Percentiles rank a stretch among this genome's conserved stretches.
These are phyloP conservation scores for Calonectria pauciramosa DNA, from an alignment of 2,329 filamentous ascomycete genomes.

Conservation along the genomic window DNA sequence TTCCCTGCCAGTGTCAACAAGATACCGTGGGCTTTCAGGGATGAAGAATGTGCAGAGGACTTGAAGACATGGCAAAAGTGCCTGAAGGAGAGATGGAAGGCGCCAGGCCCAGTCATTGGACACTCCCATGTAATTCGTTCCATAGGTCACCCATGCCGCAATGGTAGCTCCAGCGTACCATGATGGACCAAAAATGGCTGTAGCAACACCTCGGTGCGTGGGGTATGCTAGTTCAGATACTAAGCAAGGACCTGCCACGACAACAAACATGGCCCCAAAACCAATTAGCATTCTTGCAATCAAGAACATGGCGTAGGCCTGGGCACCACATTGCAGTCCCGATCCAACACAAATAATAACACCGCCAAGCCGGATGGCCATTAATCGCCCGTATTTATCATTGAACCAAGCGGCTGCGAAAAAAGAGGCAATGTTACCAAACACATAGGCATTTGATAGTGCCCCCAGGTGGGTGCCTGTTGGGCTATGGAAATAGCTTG, in stretches of 20 bases:
- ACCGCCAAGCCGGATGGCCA: not conserved
- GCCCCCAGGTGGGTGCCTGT: not conserved
- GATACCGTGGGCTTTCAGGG: not conserved
- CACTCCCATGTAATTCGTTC: not conserved
- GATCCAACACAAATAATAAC: not conserved
- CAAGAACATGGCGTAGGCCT: not conserved
- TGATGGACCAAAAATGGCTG: not conserved
- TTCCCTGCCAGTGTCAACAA: not conserved
- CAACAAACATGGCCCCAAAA: not conserved
- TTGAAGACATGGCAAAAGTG: not conserved
- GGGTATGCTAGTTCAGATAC: not conserved
- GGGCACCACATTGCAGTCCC: not conserved
- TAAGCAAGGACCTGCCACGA: not conserved
- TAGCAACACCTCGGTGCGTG: not conserved
- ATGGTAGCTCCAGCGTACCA: not conserved
- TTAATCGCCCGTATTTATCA: not conserved
- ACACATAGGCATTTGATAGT: not conserved
- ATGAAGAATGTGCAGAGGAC: not conserved
- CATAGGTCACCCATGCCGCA: not conserved
- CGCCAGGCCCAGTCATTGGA: not conserved
- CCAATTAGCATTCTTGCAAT: not conserved
- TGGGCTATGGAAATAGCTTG: not conserved
- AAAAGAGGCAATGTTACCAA: not conserved
- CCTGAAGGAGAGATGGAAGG: not conserved
- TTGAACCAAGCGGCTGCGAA: not conserved